Evolutionary conservation across 2,329 filamentous ascomycete species (phyloP), one percentile per base, ranked within the genome.

Genomic region (Fusarium oligoseptatum): DNA sequence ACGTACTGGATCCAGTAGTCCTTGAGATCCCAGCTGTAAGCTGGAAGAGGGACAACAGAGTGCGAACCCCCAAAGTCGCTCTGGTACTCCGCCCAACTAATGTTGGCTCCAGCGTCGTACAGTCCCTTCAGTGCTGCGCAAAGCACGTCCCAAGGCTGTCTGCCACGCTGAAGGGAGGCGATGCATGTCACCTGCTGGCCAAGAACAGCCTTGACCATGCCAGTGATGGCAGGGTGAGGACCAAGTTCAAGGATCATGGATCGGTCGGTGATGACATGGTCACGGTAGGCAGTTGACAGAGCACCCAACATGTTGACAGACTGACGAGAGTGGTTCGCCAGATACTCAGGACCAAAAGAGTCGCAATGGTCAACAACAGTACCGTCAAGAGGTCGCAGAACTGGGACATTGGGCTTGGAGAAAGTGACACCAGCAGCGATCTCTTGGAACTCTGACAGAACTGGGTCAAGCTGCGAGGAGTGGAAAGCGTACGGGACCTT

Each of bases 11-110:
- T 85, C 89, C 89, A 91, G 81, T 95, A 94, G 73, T 89, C 92
- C 86, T 94, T 94, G 76, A 90, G 85, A 76, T 95, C 92, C 83
- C 93, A 95, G 1, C 87, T 87, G 79, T 95, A 95, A 4, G 89
- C 88, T 0, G 93, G 93, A 2, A 95, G 84, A 3, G 89, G 83
- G 6, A 94, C 82, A 14, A 95, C 71, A 6, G 41, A 60, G 1
- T 77, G 73, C 0, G 73, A 65, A 1, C 64, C 50, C 2, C 61
- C 67, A 24, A 77, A 77, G n/a, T 70, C 71, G 0, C 57, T 60
- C 22, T 77, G 85, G 11, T 84, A 83, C 2, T 83, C 80, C 0
- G 66, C 41, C 75, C 75, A 77, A 14, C n/a, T 34, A 6, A 77
- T 67, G 17, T 15, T 67, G 1, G 71, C 64, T 1, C 75, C 75